Base-by-base conservation (phyloP, 108 stramenopile species). In the Mediolabrus comicus region DNA sequence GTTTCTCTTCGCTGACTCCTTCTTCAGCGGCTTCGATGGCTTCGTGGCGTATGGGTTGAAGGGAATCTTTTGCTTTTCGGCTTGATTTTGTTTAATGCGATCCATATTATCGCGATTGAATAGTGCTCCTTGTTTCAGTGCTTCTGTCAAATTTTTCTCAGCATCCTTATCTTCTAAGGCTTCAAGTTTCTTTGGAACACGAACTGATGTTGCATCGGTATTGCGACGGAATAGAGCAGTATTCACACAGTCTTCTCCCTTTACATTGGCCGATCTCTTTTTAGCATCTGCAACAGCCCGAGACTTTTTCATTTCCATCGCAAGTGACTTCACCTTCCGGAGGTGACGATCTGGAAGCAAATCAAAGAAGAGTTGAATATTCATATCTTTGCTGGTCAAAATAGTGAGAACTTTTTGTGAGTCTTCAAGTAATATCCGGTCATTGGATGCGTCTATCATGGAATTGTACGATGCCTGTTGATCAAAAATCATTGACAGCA, bases 331-430 rank as follows among this genome's bases (percentile, higher is more conserved):
- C 25, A 71, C 68, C 63, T 59, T 79, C 30, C 59, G 33, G 14
- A 51, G 31, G 43, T 68, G 67, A 27, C 62, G 71, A 29, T 72
- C 71, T 25, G 70, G 70, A 19, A 72, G 55, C 30, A 79, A 36
- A 34, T 67, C 46, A 30, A 62, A 79, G 13, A 79, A 53, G 22
- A n/a, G 29, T 27, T 32, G 35, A 11, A 55, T 46, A 59, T 69
- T 61, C 24, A 63, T 19, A n/a, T 62, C 39, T 41, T 55, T 53
- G 17, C 32, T 14, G 5, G 26, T 39, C 28, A 79, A 54, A 25
- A 69, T 35, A 17, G 54, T 32, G 28, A 79, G 59, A 53, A 79
- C 51, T 22, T 62, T 68, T n/a, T 72, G 67, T 17, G 56, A 25
- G 24, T 72, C 62, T 53, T 72, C 71, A 26, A 79, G 26, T 19